Conservation (phyloP, 1,139 yeast genomes). For the Pichia sp. region DNA sequence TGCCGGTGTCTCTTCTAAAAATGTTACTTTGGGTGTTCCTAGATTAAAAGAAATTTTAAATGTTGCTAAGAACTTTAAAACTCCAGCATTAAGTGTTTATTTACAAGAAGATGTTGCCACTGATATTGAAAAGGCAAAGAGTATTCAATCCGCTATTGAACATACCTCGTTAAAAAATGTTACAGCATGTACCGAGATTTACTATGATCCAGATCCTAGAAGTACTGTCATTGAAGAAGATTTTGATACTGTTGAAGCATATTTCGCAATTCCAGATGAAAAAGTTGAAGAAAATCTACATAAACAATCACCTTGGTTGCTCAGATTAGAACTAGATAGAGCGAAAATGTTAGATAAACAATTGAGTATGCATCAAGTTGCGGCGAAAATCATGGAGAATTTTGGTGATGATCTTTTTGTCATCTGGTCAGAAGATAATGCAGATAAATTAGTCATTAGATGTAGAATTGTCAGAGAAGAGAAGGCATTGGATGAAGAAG, state of each 20-base stretch:
- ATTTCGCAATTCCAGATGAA: conserved; percentile 96
- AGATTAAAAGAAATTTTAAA: conserved; percentile 98
- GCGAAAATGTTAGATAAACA: conserved; percentile 98
- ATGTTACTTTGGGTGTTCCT: conserved; percentile 98
- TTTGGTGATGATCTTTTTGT: conserved; percentile 95
- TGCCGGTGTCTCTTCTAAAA: conserved; percentile 99
- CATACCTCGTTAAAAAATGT: conserved; percentile 93
- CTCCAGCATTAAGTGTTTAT: conserved; percentile 96
- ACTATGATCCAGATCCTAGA: conserved; percentile 97
- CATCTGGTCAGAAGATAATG: conserved; percentile 99
- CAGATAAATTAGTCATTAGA: conserved; percentile 93
- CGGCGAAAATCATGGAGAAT: conserved; percentile 87
- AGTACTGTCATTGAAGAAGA: conserved; percentile 94
- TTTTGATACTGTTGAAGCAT: conserved; percentile 93
- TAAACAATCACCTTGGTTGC: conserved; percentile 95
- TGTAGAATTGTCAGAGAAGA: conserved; percentile 98
- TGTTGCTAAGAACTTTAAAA: conserved; percentile 95
- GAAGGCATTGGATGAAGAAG: conserved; percentile 85
- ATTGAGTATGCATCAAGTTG: conserved; percentile 97
- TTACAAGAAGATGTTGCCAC: conserved; percentile 72
- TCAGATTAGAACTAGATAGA: conserved; percentile 94
- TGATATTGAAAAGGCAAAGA: conserved; percentile 91
- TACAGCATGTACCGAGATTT: conserved; percentile 95
- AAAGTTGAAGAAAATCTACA: conserved; percentile 90
- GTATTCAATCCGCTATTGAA: conserved; percentile 93